Evolutionary conservation across 345 rosid genomes (phyloP), one percentile per base, ranked within the genome.

Genomic region (Eucalyptus marginata): DNA sequence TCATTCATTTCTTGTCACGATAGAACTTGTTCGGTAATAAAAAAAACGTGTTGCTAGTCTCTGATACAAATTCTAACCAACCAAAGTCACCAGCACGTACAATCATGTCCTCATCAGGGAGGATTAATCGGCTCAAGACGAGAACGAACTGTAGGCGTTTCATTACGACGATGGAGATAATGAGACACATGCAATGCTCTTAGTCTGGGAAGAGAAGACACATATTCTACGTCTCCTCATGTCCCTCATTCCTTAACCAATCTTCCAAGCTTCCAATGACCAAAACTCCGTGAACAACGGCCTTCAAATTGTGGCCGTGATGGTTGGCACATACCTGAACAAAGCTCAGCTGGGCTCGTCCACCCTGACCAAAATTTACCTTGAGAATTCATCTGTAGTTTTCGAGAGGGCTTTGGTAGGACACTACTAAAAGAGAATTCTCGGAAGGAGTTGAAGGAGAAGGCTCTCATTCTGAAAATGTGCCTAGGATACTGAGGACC

Each of bases 261-360:
- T 64, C 76, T n/a, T 64, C 20, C 76, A 64, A 64, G 36, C 76
- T n/a, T 64, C 36, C 20, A 14, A n/a, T n/a, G 76, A 64, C 18
- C 40, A n/a, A 14, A 64, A 13, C 36, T 66, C 40, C 22, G 0
- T 8, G 7, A 29, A 62, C 17, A 62, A 62, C 2, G 40, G 40
- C 2, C 3, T 14, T 33, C 40, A n/a, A n/a, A 4, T 64, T 2
- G 8, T 7, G 20, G 11, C 11, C 40, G 0, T 7, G 20, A 66
- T 66, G 20, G 6, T 66, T 0, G 22, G 22, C 11, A 15, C 79
- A 66, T 16, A 31, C 79, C 22, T 31, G 43, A 66, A 66, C 22
- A 66, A 15, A 66, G 79, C 12, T 66, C 18, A 16, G 22, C 43
- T 2, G 11, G 40, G 22, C 40, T 16, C 6, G 6, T 9, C 1